Conservation (phyloP, 2,329 filamentous ascomycete species). For the Penicillium frequentans region DNA sequence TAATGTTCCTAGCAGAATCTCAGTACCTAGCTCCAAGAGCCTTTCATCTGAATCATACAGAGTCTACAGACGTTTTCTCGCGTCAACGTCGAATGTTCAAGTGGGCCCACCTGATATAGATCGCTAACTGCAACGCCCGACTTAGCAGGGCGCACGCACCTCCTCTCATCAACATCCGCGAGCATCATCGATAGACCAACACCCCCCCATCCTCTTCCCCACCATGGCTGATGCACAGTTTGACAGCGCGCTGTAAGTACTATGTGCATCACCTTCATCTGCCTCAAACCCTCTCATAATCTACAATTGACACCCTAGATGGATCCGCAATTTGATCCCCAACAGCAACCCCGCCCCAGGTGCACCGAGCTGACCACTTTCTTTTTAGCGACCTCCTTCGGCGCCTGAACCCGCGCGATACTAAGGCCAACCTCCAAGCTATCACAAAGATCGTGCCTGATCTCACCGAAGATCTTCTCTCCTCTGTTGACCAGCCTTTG, state of each 20-base stretch:
- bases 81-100: too few relatives aligned
- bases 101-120: background rate
- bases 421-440: constrained; percentile 79
- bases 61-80: too few relatives aligned
- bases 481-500: constrained; percentile 94
- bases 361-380: constrained; percentile 27
- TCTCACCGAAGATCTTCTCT: constrained; percentile 95
- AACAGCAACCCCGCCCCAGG: constrained; percentile 25
- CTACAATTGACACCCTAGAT: background rate
- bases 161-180: constrained; percentile 21
- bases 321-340: background rate
- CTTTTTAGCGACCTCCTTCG: constrained; percentile 85
- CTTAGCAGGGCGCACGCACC: constrained; percentile 17
- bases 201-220: constrained; percentile 15
- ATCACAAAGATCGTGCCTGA: constrained; percentile 88
- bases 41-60: too few relatives aligned
- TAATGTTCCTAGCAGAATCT: too few relatives aligned
- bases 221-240: constrained; percentile 51
- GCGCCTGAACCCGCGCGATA: constrained; percentile 92
- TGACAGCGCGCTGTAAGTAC: constrained; percentile 51
- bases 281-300: background rate
- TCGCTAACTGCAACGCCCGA: background rate
- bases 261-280: background rate
- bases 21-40: too few relatives aligned
- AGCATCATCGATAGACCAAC: constrained; percentile 13